phyloP scores from a whole-genome alignment of 768 basidiomycete species.

The Leccinum rimulosum region DNA sequence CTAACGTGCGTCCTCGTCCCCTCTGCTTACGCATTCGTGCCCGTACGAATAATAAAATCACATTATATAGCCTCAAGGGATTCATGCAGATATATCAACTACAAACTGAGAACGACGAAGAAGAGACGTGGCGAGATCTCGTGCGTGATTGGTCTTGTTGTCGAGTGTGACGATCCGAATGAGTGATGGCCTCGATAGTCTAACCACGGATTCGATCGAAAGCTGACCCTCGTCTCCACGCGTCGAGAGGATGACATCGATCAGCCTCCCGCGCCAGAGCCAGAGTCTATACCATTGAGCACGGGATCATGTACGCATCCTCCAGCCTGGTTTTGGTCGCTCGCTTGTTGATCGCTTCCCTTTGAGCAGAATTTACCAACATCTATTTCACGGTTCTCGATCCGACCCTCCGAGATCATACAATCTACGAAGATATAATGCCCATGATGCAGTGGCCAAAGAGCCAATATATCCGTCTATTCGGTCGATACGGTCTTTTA shows the following conservation, averaged over 20 bases:
- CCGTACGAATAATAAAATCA: neutral
- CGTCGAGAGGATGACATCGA: conserved; percentile 50
- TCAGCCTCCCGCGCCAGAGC: conserved; percentile 7
- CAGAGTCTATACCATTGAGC: conserved; percentile 13
- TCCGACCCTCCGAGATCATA: conserved; percentile 5
- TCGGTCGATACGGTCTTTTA: conserved; percentile 7
- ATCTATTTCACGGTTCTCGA: conserved; percentile 2
- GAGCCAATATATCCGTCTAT: conserved; percentile 9
- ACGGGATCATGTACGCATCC: conserved; percentile 19
- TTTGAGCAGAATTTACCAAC: conserved; percentile 19
- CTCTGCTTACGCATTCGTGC: neutral
- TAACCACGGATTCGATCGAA: conserved; percentile 74
- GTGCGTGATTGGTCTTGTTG: conserved; percentile 38
- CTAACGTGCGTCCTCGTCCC: conserved; percentile 56
- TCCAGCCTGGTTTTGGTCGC: neutral
- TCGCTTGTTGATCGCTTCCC: neutral
- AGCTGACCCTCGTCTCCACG: conserved; percentile 54
- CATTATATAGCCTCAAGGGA: conserved; percentile 58
- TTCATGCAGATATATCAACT: conserved; percentile 82
- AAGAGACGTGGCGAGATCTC: conserved; percentile 82
- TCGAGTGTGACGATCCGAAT: conserved; percentile 1
- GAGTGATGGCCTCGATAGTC: conserved; percentile 40
- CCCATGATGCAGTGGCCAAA: conserved; percentile 3
- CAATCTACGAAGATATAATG: conserved; percentile 17
- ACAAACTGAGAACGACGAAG: conserved; percentile 83